These are phyloP conservation scores for Penicillium hesseltinei DNA, from an alignment of 2,329 filamentous ascomycete species.

Conservation along the genomic window DNA sequence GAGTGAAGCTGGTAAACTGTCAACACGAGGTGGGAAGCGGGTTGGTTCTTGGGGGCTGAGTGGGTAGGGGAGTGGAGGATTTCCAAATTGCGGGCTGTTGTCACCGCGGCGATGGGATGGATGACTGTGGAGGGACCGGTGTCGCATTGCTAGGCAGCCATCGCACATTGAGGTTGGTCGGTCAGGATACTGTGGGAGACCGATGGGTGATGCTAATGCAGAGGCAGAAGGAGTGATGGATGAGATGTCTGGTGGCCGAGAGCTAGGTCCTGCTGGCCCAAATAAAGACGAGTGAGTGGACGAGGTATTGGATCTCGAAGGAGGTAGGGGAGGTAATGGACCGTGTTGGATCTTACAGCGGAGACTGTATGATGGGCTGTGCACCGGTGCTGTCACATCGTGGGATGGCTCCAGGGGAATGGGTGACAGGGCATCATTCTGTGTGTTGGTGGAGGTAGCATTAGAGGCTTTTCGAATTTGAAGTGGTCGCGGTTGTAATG, in stretches of 20 bases:
- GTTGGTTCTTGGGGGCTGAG: neutral
- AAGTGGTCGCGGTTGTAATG: neutral
- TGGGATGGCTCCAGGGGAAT: neutral
- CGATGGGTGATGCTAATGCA: neutral
- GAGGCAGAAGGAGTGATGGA: neutral
- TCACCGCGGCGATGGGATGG: neutral
- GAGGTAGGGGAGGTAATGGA: neutral
- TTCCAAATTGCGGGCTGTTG: neutral
- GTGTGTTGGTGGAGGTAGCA: neutral
- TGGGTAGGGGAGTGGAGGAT: neutral
- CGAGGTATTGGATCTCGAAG: neutral
- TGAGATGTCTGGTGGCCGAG: neutral
- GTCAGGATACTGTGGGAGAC: neutral
- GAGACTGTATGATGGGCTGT: neutral
- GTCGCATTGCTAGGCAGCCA: neutral
- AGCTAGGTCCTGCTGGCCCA: neutral
- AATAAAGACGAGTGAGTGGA: neutral
- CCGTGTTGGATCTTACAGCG: neutral
- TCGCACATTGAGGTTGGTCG: neutral
- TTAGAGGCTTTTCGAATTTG: neutral
- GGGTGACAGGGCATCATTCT: neutral
- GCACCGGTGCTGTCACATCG: neutral
- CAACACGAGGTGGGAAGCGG: neutral
- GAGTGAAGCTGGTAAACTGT: neutral
- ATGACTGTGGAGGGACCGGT: neutral